Evolutionary conservation across 2,329 filamentous ascomycete genomes (phyloP).

Genomic region (Sporothrix humicola): DNA sequence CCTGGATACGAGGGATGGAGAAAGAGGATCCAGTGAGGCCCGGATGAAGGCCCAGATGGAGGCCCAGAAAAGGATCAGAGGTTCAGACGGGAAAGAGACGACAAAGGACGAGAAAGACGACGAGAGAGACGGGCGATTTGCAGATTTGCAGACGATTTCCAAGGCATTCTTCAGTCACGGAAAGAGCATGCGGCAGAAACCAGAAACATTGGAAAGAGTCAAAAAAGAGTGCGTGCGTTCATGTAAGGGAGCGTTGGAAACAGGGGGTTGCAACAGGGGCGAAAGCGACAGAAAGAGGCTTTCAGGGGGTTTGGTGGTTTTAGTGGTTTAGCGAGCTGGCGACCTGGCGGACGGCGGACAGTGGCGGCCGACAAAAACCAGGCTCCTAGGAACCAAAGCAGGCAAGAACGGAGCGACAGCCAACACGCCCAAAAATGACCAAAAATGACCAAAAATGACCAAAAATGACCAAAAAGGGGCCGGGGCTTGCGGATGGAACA

Average conservation of each 20-base stretch:
- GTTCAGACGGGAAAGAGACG: background rate
- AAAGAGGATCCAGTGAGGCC: background rate
- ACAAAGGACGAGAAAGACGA: no score
- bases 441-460: no score
- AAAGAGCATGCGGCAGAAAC: background rate
- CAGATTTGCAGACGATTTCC: background rate
- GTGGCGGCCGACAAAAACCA: background rate
- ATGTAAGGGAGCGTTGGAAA: conserved; percentile 21
- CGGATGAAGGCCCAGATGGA: background rate
- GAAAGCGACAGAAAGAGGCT: background rate
- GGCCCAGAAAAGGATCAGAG: background rate
- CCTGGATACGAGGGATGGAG: background rate
- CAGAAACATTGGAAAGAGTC: no score
- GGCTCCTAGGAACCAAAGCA: background rate
- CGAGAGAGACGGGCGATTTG: no score
- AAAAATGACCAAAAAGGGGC: background rate
- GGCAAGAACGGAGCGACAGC: background rate
- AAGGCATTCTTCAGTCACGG: conserved; percentile 26
- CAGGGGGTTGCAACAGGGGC: conserved; percentile 23
- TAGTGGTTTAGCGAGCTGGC: background rate
- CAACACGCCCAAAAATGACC: background rate
- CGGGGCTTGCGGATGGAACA: background rate
- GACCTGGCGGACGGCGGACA: no score
- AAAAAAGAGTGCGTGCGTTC: background rate
- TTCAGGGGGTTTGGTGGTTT: background rate